Evolutionary conservation across 495 filamentous ascomycete genomes (phyloP).

Genomic region (Xylaria acuta): DNA sequence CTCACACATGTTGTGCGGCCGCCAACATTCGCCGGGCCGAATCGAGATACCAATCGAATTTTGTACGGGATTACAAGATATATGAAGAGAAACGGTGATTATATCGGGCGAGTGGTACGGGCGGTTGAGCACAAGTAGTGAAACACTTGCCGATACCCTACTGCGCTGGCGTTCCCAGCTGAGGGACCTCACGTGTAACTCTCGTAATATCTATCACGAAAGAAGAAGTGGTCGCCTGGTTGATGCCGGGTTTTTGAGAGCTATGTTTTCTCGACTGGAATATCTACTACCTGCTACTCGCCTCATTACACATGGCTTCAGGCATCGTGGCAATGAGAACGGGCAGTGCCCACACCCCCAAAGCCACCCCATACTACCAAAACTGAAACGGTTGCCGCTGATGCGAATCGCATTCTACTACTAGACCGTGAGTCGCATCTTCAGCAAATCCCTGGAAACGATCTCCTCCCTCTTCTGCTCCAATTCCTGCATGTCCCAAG

Average conservation of each 20-base stretch:
- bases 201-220: neutral
- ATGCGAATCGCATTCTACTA: neutral
- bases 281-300: neutral
- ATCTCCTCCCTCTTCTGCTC: conserved; percentile 50
- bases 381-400: neutral
- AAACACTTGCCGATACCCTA: neutral
- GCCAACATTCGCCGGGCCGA: too few species aligned
- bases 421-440: conserved; percentile 45
- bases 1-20: too few species aligned
- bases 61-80: too few species aligned
- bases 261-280: neutral
- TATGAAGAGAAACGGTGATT: too few species aligned
- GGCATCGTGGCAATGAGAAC: neutral
- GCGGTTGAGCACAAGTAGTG: too few species aligned
- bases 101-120: too few species aligned
- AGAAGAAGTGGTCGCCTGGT: neutral
- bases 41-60: too few species aligned
- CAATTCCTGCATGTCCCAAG: conserved; percentile 58
- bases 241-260: neutral
- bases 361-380: neutral
- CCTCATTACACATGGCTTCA: neutral
- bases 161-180: neutral
- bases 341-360: neutral
- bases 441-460: conserved; percentile 50
- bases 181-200: neutral